Percentiles rank a stretch among this genome's conserved stretches.
These are phyloP conservation scores for Cetraspora pellucida DNA, from an alignment of 192 early-diverging fungal genomes.

Conservation along the genomic window DNA sequence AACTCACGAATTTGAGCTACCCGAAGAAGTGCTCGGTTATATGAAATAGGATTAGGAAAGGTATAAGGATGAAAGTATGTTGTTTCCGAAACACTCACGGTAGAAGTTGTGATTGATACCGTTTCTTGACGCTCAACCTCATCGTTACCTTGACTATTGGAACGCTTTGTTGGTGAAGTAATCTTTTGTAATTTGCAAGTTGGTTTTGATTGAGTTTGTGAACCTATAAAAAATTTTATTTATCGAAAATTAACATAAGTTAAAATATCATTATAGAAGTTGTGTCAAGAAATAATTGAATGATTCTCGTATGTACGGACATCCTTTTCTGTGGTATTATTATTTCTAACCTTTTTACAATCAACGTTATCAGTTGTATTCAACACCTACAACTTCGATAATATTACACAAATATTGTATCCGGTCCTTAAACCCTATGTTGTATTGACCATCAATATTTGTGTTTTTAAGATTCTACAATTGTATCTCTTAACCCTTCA, in stretches of 20 bases:
- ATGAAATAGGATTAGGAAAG: slow-evolving; percentile 3
- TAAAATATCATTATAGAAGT: neutral
- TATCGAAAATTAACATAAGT: neutral
- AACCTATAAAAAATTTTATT: neutral
- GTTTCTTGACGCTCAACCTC: neutral
- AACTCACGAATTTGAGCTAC: slow-evolving; percentile 6
- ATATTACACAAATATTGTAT: too few relatives aligned
- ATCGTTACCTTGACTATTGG: neutral
- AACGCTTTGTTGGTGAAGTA: neutral
- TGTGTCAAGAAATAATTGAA: too few relatives aligned
- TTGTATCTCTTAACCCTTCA: too few relatives aligned
- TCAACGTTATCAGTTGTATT: too few relatives aligned
- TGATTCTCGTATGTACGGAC: too few relatives aligned
- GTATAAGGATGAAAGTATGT: neutral
- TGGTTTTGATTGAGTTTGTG: neutral
- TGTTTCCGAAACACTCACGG: neutral
- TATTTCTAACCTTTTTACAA: too few relatives aligned
- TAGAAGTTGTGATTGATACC: neutral
- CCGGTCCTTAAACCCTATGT: too few relatives aligned
- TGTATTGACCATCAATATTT: too few relatives aligned
- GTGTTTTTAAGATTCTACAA: too few relatives aligned
- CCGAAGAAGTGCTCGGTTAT: neutral
- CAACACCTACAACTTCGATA: too few relatives aligned
- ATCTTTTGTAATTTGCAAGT: neutral
- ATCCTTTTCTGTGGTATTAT: too few relatives aligned